Base-by-base conservation (phyloP, 495 filamentous ascomycete species). In the Clavariopsis aquatica region DNA sequence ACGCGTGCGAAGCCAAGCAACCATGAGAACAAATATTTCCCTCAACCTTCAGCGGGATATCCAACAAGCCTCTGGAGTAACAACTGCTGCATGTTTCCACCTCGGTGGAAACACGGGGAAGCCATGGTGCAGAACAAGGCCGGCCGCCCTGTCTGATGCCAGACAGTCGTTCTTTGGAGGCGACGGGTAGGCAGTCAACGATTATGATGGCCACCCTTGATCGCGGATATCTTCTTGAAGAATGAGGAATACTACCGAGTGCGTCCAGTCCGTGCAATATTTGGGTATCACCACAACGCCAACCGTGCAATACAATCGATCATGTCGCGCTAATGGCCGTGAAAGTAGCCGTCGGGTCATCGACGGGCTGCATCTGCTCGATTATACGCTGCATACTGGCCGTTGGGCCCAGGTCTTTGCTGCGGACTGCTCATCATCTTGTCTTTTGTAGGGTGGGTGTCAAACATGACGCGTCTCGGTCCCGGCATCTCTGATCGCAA, bases 401-500 rank as follows among this genome's bases (percentile, higher is more conserved):
- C 45, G 15, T 22, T 41, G 22, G 28, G 3, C 38, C n/a, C 22
- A 43, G 23, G 22, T 6, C 26, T 51, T 7, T 26, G 52, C 20
- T 57, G 57, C 24, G 13, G 63, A 4, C 23, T 12, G 10, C 23
- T 29, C 19, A 22, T 17, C 15, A 10, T 27, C 19, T 45, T 45
- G 23, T 57, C 46, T 15, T 49, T 57, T 1, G 13, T 2, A 15
- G 58, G 31, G 19, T 67, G 43, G 12, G 43, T 65, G 49, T 70
- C 70, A 38, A 72, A 72, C 41, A 70, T 69, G 28, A 72, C 70
- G 19, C 70, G 62, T 56, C 65, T 57, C 22, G 57, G 41, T 13
- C 47, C 41, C 13, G 60, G 15, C 5, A 64, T 56, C 26, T 70
- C 66, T 26, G 59, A 52, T 36, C 68, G 63, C 8, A 71, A 31